Evolutionary conservation across 2,329 filamentous ascomycete genomes (phyloP).

Genomic region (Rugonectria rugulosa): DNA sequence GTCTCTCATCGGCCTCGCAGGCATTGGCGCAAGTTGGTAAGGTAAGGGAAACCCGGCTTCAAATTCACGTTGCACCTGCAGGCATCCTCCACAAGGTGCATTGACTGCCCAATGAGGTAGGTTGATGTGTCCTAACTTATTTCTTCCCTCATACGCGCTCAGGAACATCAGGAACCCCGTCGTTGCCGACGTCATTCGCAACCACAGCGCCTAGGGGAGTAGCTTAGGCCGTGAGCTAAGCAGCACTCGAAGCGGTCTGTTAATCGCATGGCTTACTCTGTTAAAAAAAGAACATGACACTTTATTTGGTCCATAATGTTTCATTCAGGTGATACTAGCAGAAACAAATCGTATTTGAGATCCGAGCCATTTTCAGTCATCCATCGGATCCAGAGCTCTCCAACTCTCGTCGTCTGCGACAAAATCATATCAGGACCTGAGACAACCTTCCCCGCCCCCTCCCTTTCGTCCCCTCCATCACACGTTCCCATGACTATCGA

Average conservation of each 20-base stretch:
- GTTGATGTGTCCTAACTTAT: not conserved
- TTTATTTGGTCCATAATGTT: too few species aligned
- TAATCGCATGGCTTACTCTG: too few species aligned
- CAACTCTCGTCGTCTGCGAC: too few species aligned
- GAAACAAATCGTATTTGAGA: too few species aligned
- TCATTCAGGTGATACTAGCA: too few species aligned
- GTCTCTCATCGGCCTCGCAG: not conserved
- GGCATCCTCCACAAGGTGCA: not conserved
- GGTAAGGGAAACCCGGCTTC: too few species aligned
- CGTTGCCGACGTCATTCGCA: not conserved
- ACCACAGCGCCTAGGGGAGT: too few species aligned
- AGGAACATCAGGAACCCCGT: conserved; percentile 19
- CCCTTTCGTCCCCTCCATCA: conserved; percentile 5
- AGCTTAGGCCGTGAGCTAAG: too few species aligned
- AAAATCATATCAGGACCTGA: not conserved
- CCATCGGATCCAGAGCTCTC: too few species aligned
- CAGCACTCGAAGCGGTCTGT: too few species aligned
- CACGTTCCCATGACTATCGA: conserved; percentile 22
- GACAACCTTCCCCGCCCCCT: conserved; percentile 8
- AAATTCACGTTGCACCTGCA: conserved; percentile 8
- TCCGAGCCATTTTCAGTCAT: too few species aligned
- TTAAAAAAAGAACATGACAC: too few species aligned
- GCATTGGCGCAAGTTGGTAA: not conserved
- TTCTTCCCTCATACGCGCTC: not conserved
- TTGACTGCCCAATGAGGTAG: not conserved